Evolutionary conservation across 164 flowering plant genomes (phyloP).

Genomic region (Kalanchoe fedtschenkoi): DNA sequence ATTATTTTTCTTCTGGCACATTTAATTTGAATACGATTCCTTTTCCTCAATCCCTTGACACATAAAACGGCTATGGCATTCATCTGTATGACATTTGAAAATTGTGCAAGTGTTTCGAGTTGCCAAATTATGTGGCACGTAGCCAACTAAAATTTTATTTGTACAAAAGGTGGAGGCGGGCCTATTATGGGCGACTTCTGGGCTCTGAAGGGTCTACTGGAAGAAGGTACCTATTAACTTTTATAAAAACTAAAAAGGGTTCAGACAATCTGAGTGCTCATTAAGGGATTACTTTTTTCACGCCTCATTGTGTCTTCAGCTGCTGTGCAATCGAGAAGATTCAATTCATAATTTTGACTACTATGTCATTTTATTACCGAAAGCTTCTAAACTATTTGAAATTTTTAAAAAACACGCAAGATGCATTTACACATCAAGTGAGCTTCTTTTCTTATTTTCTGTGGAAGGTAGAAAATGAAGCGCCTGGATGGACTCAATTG

Average conservation of each 20-base stretch:
- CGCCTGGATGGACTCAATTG: slow-evolving; percentile 96
- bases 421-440: background rate
- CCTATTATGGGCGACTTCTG: slow-evolving; percentile 98
- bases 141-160: slow-evolving; percentile 9
- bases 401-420: background rate
- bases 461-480: slow-evolving; percentile 94
- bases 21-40: background rate
- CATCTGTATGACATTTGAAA: background rate
- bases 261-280: background rate
- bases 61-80: too few relatives aligned
- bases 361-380: background rate
- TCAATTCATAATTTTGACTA: background rate
- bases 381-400: background rate
- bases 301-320: background rate
- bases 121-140: background rate
- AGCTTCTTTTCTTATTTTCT: slow-evolving; percentile 21
- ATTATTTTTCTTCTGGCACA: background rate
- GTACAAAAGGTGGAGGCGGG: slow-evolving; percentile 79
- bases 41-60: too few relatives aligned
- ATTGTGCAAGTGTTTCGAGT: background rate
- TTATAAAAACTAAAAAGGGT: background rate
- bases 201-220: slow-evolving; percentile 94
- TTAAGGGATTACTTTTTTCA: background rate
- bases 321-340: background rate
- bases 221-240: slow-evolving; percentile 50